A percentile compares a stretch with the other conserved stretches of the same genome.
Evolutionary conservation across 139 green algal genomes (phyloP).

Genomic region (Coccomyxa sp.): DNA sequence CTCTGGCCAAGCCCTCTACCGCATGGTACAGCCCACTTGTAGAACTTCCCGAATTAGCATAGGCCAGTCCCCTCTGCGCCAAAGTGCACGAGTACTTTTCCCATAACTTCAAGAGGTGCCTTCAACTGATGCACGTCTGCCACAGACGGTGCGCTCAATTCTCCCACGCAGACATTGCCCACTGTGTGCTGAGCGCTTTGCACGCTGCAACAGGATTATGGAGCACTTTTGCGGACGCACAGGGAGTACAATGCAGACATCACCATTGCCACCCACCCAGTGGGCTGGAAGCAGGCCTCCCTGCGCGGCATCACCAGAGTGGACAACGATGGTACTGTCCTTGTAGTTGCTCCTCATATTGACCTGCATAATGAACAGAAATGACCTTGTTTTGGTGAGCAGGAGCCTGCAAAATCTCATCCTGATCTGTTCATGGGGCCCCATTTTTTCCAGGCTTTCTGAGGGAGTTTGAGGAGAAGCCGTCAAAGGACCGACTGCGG

Average conservation of each 20-base stretch:
- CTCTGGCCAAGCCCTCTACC: slow-evolving; percentile 35
- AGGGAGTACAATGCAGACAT: slow-evolving; percentile 37
- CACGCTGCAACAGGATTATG: slow-evolving; percentile 22
- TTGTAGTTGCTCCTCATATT: background rate
- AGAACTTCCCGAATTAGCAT: background rate
- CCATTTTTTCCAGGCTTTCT: slow-evolving; percentile 22
- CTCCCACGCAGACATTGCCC: background rate
- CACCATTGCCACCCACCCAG: slow-evolving; percentile 46
- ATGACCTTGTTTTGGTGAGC: no score
- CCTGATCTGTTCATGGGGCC: background rate
- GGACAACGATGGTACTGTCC: slow-evolving; percentile 3
- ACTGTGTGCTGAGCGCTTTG: background rate
- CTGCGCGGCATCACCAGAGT: slow-evolving; percentile 19
- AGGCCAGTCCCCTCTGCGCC: no score
- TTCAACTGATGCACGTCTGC: no score
- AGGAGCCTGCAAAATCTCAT: background rate
- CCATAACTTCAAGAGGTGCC: no score
- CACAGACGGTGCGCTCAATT: no score
- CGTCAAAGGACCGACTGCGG: slow-evolving; percentile 19
- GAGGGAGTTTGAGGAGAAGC: slow-evolving; percentile 48
- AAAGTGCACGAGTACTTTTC: no score
- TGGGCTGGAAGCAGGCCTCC: slow-evolving; percentile 17
- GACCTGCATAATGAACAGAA: background rate
- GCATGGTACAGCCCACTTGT: slow-evolving; percentile 16
- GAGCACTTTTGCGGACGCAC: slow-evolving; percentile 36